Evolutionary conservation across 2,329 filamentous ascomycete species (phyloP).

Genomic region (Coniochaeta prunicola): DNA sequence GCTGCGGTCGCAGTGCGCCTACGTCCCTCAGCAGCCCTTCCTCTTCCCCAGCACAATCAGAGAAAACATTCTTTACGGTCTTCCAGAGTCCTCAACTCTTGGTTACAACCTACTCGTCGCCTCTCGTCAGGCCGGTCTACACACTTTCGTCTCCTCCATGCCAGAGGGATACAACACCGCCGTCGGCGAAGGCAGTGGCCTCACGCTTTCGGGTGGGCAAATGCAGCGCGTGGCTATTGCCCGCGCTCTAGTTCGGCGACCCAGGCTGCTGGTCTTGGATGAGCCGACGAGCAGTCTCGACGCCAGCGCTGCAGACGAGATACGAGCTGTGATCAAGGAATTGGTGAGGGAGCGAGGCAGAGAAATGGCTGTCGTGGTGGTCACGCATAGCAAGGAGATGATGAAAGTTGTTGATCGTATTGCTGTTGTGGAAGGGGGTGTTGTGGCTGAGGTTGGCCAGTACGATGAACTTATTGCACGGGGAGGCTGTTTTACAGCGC

Average conservation of each 20-base stretch:
- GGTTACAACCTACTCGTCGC: conserved; percentile 41
- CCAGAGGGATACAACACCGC: conserved; percentile 64
- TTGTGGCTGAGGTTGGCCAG: conserved; percentile 59
- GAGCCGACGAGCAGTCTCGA: conserved; percentile 84
- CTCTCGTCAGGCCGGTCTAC: conserved; percentile 56
- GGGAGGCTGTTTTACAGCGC: conserved; percentile 38
- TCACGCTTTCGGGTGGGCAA: conserved; percentile 71
- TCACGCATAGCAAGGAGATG: conserved; percentile 80
- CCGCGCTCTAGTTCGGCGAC: conserved; percentile 64
- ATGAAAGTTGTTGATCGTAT: conserved; percentile 73
- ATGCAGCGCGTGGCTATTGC: conserved; percentile 77
- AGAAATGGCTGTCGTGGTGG: conserved; percentile 64
- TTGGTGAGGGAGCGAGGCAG: conserved; percentile 33
- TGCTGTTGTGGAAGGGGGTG: conserved; percentile 61
- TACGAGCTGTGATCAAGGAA: conserved; percentile 54
- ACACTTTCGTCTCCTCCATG: conserved; percentile 69
- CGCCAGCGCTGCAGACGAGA: conserved; percentile 52
- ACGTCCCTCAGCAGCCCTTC: conserved; percentile 64
- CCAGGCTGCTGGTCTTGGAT: conserved; percentile 71
- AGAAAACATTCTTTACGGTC: conserved; percentile 77
- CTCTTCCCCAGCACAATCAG: conserved; percentile 73
- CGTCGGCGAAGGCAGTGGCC: conserved; percentile 65
- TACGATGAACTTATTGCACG: conserved; percentile 52
- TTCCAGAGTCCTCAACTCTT: conserved; percentile 46
- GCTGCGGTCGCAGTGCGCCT: conserved; percentile 55